Conservation (phyloP, 2,329 filamentous ascomycete species). For the Fusarium protoensiforme region DNA sequence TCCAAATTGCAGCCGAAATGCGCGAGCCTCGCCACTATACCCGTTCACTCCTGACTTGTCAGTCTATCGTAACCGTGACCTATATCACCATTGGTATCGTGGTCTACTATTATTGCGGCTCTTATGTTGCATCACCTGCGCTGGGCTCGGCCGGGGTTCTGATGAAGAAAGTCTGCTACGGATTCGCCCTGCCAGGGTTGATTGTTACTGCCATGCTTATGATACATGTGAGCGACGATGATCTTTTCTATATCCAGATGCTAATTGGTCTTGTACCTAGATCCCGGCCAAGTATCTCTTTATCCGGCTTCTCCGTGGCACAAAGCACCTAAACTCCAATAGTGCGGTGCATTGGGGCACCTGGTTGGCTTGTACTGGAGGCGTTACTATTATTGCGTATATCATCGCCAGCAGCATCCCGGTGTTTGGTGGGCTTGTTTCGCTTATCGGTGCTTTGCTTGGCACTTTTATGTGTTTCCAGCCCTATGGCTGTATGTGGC, state of each 20-base stretch:
- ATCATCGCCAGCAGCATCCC: constrained; percentile 2
- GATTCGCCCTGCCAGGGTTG: constrained; percentile 45
- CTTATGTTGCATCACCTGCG: constrained; percentile 56
- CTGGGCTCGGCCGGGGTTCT: constrained; percentile 54
- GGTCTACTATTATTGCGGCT: constrained; percentile 58
- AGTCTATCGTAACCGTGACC: constrained; percentile 42
- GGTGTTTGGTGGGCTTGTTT: neutral
- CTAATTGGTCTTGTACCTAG: constrained; percentile 1
- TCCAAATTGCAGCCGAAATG: constrained; percentile 48
- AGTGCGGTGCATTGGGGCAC: constrained; percentile 38
- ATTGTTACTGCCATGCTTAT: constrained; percentile 36
- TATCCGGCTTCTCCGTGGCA: constrained; percentile 38
- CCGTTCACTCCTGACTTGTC: constrained; percentile 39
- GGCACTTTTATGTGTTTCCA: constrained; percentile 9
- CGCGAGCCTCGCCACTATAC: constrained; percentile 41
- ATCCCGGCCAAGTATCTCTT: constrained; percentile 41
- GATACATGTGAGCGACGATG: constrained; percentile 36
- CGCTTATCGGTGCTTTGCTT: constrained; percentile 3
- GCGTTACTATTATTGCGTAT: constrained; percentile 1
- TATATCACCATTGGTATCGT: constrained; percentile 49
- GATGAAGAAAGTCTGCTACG: constrained; percentile 58
- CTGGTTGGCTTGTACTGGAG: constrained; percentile 30
- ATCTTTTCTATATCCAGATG: neutral
- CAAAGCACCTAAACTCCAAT: constrained; percentile 39
- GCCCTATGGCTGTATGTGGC: constrained; percentile 7